Base-by-base conservation (phyloP, 1,284 basidiomycete genomes). In the Singerocomus inundabilis region DNA sequence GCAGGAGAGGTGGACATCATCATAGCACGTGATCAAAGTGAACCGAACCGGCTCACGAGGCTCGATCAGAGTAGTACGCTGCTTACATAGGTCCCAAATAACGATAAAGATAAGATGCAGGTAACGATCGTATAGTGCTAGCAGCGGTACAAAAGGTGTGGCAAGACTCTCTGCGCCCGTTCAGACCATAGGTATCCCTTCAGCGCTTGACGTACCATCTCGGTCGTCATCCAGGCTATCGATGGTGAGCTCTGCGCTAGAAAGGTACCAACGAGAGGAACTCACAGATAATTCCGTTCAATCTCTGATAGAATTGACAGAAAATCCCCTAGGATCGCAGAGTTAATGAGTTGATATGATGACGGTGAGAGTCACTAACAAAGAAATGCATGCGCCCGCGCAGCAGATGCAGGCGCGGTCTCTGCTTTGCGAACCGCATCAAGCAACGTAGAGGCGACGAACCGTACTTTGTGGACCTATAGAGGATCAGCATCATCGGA, bases 221-320 rank as follows among this genome's bases (percentile, higher is more conserved):
- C 80, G 71, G 61, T 88, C 86, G 61, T 90, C 87, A 64, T 89
- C 84, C 68, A 89, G 68, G 64, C 85, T 88, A 57, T 36, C 7
- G 29, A 40, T 40, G 45, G 25, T 64, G 43, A 67, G 54, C 41
- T 52, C 50, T 46, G 38, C 41, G 38, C 39, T 36, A 38, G 46
- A 48, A 41, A 44, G 9, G 5, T 10, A 36, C 36, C 15, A 32
- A 54, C 51, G 26, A 35, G 24, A 44, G 31, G 15, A 38, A 79
- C 85, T 67, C 58, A 87, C 84, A 90, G 66, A 73, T 91, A 91
- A 68, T 91, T 91, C 57, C 87, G 73, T 61, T 93, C 91, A 58
- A 94, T 92, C 69, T 93, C 91, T 18, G 86, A 89, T 33, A 94
- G 68, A 57, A 93, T 92, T 40, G 87, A 89, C 33, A 93, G 71